Conservation (phyloP, 2,329 filamentous ascomycete genomes). For the Aspergillus tamarii region DNA sequence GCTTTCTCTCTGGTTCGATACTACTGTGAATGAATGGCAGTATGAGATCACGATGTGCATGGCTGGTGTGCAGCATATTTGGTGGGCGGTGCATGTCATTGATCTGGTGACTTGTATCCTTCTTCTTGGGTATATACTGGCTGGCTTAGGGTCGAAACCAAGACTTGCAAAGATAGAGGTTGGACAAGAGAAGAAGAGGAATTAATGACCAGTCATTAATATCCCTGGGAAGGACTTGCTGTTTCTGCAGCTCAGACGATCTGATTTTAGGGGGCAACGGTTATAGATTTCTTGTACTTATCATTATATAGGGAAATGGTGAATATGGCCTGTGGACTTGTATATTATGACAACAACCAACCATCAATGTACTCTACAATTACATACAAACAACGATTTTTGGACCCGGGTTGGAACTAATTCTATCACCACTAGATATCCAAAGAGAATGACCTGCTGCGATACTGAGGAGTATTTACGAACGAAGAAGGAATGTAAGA, state of each 20-base stretch:
- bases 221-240: background rate
- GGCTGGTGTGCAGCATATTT: constrained; percentile 84
- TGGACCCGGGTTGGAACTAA: background rate
- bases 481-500: background rate
- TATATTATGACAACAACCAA: background rate
- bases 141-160: constrained; percentile 7
- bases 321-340: background rate
- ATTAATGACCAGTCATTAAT: background rate
- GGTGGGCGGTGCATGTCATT: constrained; percentile 86
- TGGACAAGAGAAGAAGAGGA: constrained; percentile 2
- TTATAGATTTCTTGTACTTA: background rate
- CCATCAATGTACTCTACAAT: background rate
- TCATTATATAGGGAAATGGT: background rate
- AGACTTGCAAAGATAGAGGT: background rate
- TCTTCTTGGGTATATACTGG: constrained; percentile 23
- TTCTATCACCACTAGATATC: background rate
- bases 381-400: background rate
- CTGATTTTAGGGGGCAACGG: background rate
- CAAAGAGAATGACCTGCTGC: background rate
- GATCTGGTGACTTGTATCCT: constrained; percentile 57
- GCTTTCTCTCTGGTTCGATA: constrained; percentile 87
- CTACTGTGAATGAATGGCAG: constrained; percentile 70
- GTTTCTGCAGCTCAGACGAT: background rate
- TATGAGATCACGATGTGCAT: constrained; percentile 79
- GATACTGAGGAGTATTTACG: background rate